phyloP scores from a whole-genome alignment of 495 filamentous ascomycete species.

The Neurospora sp. region DNA sequence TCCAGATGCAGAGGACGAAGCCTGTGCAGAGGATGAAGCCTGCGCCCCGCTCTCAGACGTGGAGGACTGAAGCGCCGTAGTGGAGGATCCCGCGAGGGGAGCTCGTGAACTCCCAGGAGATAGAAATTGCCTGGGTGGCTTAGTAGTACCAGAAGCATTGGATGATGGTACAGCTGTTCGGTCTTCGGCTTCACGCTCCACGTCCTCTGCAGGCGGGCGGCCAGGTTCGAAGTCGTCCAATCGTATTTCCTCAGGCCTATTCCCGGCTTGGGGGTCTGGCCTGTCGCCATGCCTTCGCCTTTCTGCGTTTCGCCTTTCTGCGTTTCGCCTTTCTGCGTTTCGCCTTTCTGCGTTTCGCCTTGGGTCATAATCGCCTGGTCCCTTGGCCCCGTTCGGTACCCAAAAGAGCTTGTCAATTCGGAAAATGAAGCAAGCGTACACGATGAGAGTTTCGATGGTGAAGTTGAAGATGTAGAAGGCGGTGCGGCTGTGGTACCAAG shows the following conservation, averaged over 20 bases:
- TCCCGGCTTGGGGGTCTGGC: not conserved
- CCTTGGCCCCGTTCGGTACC: constrained; percentile 42
- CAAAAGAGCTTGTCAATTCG: constrained; percentile 67
- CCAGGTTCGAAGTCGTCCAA: not conserved
- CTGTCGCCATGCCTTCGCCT: not conserved
- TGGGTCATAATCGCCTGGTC: constrained; percentile 27
- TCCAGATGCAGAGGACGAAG: not conserved
- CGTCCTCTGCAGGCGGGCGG: not conserved
- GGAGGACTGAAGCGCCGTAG: not conserved
- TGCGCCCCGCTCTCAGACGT: not conserved
- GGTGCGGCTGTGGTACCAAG: constrained; percentile 58
- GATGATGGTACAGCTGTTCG: not conserved
- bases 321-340: not conserved
- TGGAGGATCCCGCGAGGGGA: not conserved
- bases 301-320: not conserved
- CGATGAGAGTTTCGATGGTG: constrained; percentile 57
- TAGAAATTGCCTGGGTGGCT: not conserved
- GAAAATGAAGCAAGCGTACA: constrained; percentile 48
- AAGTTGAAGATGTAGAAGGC: constrained; percentile 77
- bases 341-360: not conserved
- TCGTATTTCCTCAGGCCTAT: not conserved
- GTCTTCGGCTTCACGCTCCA: not conserved
- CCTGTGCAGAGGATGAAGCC: not conserved
- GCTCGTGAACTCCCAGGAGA: not conserved
- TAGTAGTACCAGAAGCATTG: not conserved